phyloP scores from a whole-genome alignment of 148 eudicot genomes.

The Rhododendron williamsianum region DNA sequence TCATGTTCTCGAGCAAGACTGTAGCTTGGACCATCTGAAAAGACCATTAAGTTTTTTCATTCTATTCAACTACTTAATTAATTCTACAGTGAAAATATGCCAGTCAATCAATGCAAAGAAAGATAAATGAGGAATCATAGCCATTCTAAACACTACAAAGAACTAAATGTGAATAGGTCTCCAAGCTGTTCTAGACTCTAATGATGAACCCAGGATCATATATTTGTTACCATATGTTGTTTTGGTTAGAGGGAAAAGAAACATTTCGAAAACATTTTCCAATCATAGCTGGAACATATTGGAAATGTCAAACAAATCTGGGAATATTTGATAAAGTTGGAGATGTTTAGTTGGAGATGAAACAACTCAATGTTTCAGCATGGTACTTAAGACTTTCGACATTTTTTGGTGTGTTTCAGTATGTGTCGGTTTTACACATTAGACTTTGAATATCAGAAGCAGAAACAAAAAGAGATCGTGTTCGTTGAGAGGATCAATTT shows the following conservation, averaged over 20 bases:
- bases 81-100: not conserved
- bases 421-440: not conserved
- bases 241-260: not conserved
- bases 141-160: not conserved
- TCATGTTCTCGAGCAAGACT: slow-evolving; percentile 42
- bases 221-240: not conserved
- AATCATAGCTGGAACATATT: not conserved
- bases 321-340: not conserved
- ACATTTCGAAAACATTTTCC: not conserved
- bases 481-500: not conserved
- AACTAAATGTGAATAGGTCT: not conserved
- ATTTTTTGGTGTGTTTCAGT: not conserved
- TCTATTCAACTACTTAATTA: not conserved
- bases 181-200: not conserved
- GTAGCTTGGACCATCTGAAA: slow-evolving; percentile 49
- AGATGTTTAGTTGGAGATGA: not conserved
- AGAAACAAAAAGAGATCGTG: not conserved
- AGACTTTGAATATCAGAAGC: not conserved
- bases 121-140: not conserved
- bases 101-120: not conserved
- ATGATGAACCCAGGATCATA: not conserved
- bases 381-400: not conserved
- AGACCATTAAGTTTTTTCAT: not conserved
- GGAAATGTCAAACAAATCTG: not conserved
- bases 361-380: not conserved